A percentile compares a stretch with the other conserved stretches of the same genome.
Evolutionary conservation across 352 stramenopile species (phyloP).

Genomic region (Pythium dissotocum): DNA sequence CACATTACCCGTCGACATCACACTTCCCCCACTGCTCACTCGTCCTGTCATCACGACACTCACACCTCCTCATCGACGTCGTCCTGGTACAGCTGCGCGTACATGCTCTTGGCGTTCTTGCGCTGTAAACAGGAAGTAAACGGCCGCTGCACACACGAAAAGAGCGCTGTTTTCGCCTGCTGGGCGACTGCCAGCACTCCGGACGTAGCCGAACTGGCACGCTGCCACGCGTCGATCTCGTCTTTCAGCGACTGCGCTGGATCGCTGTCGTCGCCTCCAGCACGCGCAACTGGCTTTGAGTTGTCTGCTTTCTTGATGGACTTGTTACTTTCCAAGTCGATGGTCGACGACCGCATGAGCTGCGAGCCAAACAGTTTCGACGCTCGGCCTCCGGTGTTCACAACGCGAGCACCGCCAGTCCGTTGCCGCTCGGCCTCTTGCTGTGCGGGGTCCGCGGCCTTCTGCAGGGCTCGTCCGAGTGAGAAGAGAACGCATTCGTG

Average conservation of each 20-base stretch:
- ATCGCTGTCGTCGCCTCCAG: constrained; percentile 23
- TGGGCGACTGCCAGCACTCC: constrained; percentile 4
- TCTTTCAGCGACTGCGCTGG: constrained; percentile 24
- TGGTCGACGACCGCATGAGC: constrained; percentile 60
- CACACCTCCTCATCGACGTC: constrained; percentile 27
- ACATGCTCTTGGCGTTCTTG: constrained; percentile 18
- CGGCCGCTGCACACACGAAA: constrained; percentile 22
- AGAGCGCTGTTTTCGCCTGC: constrained; percentile 3
- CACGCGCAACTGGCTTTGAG: constrained; percentile 8
- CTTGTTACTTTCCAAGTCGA: constrained; percentile 32
- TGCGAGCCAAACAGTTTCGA: constrained; percentile 77
- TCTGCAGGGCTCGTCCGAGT: constrained; percentile 44
- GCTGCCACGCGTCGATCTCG: constrained; percentile 29
- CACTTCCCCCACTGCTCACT: not conserved
- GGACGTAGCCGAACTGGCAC: not conserved
- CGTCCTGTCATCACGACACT: not conserved
- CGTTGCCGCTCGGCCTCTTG: constrained; percentile 25
- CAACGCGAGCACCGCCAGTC: constrained; percentile 44
- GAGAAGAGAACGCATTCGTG: constrained; percentile 43
- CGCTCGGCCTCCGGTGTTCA: constrained; percentile 61
- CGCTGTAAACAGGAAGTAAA: constrained; percentile 22
- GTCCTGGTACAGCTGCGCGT: constrained; percentile 22
- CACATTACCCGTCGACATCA: not conserved
- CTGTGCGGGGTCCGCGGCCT: constrained; percentile 37
- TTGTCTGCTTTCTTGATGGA: not conserved